phyloP scores from a whole-genome alignment of 495 filamentous ascomycete genomes.

The Achaetomiella virescens region DNA sequence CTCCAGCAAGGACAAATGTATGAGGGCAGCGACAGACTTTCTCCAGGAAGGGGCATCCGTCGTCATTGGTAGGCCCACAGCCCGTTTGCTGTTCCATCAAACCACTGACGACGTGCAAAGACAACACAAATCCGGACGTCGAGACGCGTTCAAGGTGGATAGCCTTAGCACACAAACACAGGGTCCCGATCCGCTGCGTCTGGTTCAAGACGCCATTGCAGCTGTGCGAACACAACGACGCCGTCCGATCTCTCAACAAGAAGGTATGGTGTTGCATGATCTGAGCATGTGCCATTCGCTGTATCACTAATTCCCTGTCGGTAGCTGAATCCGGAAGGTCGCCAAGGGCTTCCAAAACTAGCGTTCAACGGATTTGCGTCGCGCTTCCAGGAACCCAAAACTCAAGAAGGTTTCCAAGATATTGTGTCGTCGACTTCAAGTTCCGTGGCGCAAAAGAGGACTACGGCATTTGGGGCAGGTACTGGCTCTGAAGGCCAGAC shows the following conservation, averaged over 20 bases:
- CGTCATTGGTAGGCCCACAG: conserved; percentile 49
- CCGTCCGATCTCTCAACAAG: conserved; percentile 68
- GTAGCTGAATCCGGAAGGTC: conserved; percentile 75
- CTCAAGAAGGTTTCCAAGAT: conserved; percentile 78
- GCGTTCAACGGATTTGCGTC: conserved; percentile 71
- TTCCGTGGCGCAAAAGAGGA: conserved; percentile 44
- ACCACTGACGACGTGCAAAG: conserved; percentile 36
- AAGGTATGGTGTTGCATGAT: conserved; percentile 29
- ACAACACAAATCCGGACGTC: conserved; percentile 85
- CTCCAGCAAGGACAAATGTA: conserved; percentile 59
- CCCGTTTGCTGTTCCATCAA: neutral
- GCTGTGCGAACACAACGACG: conserved; percentile 85
- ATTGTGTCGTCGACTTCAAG: conserved; percentile 62
- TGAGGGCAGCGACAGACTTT: conserved; percentile 64
- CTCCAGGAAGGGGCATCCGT: conserved; percentile 61
- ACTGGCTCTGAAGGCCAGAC: conserved; percentile 54
- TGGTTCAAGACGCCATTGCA: conserved; percentile 68
- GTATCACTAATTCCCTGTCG: conserved; percentile 2
- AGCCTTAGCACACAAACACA: conserved; percentile 59
- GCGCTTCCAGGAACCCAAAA: conserved; percentile 63
- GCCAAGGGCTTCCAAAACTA: conserved; percentile 64
- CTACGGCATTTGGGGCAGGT: conserved; percentile 61
- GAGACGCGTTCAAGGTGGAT: conserved; percentile 73
- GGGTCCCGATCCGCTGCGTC: conserved; percentile 75
- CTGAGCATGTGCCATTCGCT: no score